Evolutionary conservation across 371 early-diverging fungal genomes (phyloP).

Genomic region (Basidiobolus meristosporus): DNA sequence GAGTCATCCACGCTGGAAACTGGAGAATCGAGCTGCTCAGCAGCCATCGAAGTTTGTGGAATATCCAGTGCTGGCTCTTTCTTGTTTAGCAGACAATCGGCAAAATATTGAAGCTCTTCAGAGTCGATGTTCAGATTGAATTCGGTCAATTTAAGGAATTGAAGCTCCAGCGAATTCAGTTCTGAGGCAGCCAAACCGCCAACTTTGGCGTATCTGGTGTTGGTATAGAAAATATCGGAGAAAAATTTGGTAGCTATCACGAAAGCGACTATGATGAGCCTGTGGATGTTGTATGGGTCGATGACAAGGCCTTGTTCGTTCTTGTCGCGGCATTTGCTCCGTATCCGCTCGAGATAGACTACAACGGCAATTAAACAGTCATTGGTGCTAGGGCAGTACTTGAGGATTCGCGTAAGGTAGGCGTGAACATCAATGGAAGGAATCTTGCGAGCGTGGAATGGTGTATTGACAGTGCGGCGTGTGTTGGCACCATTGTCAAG

Average conservation of each 20-base stretch:
- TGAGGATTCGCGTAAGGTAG: conserved; percentile 68
- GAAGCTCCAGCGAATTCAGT: conserved; percentile 71
- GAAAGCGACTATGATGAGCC: conserved; percentile 64
- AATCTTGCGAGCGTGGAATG: conserved; percentile 74
- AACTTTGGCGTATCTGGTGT: conserved; percentile 78
- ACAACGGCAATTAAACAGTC: conserved; percentile 67
- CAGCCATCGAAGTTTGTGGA: no score
- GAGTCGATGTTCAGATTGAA: conserved; percentile 55
- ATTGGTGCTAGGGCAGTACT: conserved; percentile 79
- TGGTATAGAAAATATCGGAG: conserved; percentile 82
- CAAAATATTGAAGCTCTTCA: conserved; percentile 63
- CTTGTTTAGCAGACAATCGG: conserved; percentile 36
- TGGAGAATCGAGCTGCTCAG: no score
- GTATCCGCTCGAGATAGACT: conserved; percentile 72
- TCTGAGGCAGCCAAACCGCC: conserved; percentile 81
- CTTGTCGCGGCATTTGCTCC: no score
- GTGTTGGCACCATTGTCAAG: background rate
- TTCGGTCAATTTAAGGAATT: conserved; percentile 52
- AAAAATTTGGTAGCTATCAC: conserved; percentile 70
- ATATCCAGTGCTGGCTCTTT: no score
- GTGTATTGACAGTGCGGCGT: conserved; percentile 16
- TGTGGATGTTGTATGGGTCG: conserved; percentile 76
- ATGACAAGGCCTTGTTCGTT: conserved; percentile 22
- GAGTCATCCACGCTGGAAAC: no score
- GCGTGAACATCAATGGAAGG: conserved; percentile 70